phyloP scores from a whole-genome alignment of 2,329 filamentous ascomycete species.

The Cladophialophora bantiana region DNA sequence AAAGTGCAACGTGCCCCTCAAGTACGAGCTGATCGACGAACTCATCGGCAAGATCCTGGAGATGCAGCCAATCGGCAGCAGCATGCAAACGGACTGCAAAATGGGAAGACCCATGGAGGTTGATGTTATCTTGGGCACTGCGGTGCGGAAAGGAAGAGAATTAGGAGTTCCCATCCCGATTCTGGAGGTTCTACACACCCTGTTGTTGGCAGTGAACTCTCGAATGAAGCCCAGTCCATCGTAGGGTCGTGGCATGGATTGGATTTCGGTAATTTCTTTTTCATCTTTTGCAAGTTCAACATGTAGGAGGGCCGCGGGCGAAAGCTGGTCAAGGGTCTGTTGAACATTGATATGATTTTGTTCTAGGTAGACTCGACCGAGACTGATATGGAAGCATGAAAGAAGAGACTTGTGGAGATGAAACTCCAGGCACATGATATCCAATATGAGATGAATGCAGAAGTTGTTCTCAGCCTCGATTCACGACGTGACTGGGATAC shows the following conservation, averaged over 20 bases:
- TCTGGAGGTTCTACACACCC: slow-evolving; percentile 49
- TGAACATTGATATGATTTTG: no score
- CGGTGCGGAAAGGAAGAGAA: slow-evolving; percentile 50
- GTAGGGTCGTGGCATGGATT: background rate
- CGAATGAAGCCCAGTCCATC: slow-evolving; percentile 27
- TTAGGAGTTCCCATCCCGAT: slow-evolving; percentile 50
- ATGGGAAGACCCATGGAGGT: slow-evolving; percentile 54
- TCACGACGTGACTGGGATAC: no score
- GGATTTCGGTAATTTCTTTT: no score
- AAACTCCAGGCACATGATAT: no score
- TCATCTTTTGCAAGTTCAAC: no score
- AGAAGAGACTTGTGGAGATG: no score
- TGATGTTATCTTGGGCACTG: slow-evolving; percentile 56
- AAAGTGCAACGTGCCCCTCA: slow-evolving; percentile 49
- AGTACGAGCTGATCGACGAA: slow-evolving; percentile 48
- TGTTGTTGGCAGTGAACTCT: slow-evolving; percentile 36
- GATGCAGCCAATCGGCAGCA: slow-evolving; percentile 52
- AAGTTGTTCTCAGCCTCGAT: no score
- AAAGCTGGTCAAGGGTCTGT: no score
- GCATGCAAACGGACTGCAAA: slow-evolving; percentile 56
- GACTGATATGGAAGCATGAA: no score
- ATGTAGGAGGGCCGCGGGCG: no score
- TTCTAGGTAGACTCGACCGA: no score
- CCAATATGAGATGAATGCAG: no score
- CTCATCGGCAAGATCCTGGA: slow-evolving; percentile 50